phyloP scores from a whole-genome alignment of 1,139 yeast species.

The Candida albicans region DNA sequence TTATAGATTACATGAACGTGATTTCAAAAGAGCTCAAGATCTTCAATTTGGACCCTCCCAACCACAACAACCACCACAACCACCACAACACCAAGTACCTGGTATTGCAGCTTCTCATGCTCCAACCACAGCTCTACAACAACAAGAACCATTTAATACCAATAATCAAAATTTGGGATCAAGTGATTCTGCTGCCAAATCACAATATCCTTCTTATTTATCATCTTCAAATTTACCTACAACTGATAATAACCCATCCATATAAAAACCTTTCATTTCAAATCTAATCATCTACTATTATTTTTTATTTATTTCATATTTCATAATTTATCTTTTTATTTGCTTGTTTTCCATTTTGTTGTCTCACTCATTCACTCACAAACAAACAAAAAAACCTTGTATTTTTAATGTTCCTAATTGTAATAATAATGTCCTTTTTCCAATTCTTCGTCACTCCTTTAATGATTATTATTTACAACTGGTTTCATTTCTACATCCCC shows the following conservation, averaged over 20 bases:
- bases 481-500: conserved; percentile 4
- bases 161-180: conserved; percentile 2
- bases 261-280: conserved; percentile 1
- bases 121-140: not conserved
- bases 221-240: conserved; percentile 5
- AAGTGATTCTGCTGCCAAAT: conserved; percentile 2
- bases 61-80: conserved; percentile 1
- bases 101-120: not conserved
- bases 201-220: conserved; percentile 4
- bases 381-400: not conserved
- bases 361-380: not conserved
- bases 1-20: conserved; percentile 58
- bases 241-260: conserved; percentile 1
- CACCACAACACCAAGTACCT: not conserved
- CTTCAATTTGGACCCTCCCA: conserved; percentile 1
- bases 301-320: not conserved
- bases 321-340: not conserved
- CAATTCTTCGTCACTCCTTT: conserved; percentile 6
- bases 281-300: not conserved
- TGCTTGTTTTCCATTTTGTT: not conserved
- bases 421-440: conserved; percentile 3
- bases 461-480: conserved; percentile 6
- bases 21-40: conserved; percentile 16
- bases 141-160: conserved; percentile 3
- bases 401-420: conserved; percentile 4